Evolutionary conservation across 805 yeast species (phyloP).

Genomic region (Candida ficus): DNA sequence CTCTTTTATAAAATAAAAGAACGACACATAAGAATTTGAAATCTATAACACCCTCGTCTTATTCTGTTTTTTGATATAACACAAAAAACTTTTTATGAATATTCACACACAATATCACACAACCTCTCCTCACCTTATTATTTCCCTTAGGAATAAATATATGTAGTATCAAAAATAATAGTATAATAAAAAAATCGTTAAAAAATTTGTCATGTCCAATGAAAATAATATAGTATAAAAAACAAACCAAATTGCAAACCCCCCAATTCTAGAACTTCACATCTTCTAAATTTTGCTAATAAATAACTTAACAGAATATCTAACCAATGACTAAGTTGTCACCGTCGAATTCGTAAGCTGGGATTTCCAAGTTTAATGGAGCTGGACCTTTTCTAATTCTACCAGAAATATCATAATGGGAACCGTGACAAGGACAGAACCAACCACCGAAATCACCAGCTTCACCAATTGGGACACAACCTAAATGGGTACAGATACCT

Average conservation of each 20-base stretch:
- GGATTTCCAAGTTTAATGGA: constrained; percentile 96
- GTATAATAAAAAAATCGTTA: constrained; percentile 10
- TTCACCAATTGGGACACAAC: constrained; percentile 99
- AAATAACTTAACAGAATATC: constrained; percentile 10
- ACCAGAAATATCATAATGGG: constrained; percentile 99
- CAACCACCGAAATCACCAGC: constrained; percentile 99
- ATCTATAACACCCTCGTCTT: background rate
- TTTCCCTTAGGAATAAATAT: background rate
- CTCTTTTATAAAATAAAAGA: background rate
- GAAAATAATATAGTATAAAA: constrained; percentile 5
- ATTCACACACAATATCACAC: constrained; percentile 8
- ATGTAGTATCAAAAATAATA: constrained; percentile 4
- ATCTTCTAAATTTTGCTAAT: background rate
- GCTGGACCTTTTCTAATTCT: constrained; percentile 99
- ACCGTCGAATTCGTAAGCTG: constrained; percentile 82
- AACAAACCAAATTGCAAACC: constrained; percentile 2
- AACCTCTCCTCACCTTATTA: constrained; percentile 5
- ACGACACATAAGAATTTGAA: background rate
- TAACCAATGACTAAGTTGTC: constrained; percentile 88
- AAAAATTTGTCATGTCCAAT: constrained; percentile 12
- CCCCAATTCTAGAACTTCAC: background rate
- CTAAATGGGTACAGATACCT: constrained; percentile 99
- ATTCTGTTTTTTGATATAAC: background rate
- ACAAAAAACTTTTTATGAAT: constrained; percentile 5
- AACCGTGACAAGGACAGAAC: constrained; percentile 99